phyloP scores from a whole-genome alignment of 257 asterid genomes.

The Craterostigma plantagineum region DNA sequence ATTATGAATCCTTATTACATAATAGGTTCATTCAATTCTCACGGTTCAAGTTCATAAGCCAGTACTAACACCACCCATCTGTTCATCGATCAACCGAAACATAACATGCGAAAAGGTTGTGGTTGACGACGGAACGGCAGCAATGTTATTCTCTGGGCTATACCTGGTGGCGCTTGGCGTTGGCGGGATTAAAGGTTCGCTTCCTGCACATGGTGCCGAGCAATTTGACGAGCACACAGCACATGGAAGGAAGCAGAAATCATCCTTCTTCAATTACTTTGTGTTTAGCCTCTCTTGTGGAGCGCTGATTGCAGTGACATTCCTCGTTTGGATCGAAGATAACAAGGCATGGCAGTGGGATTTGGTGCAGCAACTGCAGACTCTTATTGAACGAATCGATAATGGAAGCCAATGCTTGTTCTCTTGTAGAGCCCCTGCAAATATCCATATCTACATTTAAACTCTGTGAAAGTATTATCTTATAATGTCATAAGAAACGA shows the following conservation, averaged over 20 bases:
- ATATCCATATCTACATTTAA: no score
- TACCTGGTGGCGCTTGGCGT: conserved; percentile 68
- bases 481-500: no score
- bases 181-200: conserved; percentile 75
- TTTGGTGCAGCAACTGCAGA: conserved; percentile 46
- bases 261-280: conserved; percentile 71
- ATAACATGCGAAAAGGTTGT: conserved; percentile 33
- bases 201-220: conserved; percentile 80
- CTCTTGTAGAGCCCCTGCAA: no score
- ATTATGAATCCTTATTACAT: no score
- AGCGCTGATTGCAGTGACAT: conserved; percentile 65
- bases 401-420: no score
- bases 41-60: conserved; percentile 53
- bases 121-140: conserved; percentile 61
- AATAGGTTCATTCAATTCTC: conserved; percentile 42
- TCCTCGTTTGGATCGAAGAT: conserved; percentile 85
- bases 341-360: conserved; percentile 94
- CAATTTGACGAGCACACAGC: conserved; percentile 54
- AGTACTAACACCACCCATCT: conserved; percentile 48
- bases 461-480: no score
- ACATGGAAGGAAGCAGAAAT: conserved; percentile 47
- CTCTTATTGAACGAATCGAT: no score
- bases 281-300: conserved; percentile 71
- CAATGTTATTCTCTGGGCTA: conserved; percentile 63
- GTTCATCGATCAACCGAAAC: conserved; percentile 12